These are phyloP conservation scores for Fusarium abutilonis DNA, from an alignment of 2,329 filamentous ascomycete genomes.

Conservation along the genomic window DNA sequence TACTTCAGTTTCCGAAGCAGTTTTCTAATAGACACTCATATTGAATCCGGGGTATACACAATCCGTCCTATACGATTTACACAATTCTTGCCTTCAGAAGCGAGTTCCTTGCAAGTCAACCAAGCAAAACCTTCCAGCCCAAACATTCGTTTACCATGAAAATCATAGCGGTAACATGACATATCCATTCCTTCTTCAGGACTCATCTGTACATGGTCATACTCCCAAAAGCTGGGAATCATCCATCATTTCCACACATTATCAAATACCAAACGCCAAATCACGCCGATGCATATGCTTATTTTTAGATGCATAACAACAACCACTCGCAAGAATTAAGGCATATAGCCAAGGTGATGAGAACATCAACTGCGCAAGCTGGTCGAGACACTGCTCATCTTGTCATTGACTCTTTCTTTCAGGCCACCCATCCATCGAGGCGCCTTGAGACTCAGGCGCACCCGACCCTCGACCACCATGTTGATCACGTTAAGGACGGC, in stretches of 20 bases:
- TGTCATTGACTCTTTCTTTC: slow-evolving; percentile 57
- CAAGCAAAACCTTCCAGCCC: slow-evolving; percentile 13
- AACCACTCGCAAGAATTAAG: slow-evolving; percentile 16
- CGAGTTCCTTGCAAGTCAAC: slow-evolving; percentile 8
- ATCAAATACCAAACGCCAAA: slow-evolving; percentile 21
- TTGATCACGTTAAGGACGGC: slow-evolving; percentile 86
- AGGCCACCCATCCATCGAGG: slow-evolving; percentile 61
- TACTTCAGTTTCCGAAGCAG: neutral
- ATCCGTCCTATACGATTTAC: slow-evolving; percentile 18
- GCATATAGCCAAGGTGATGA: neutral
- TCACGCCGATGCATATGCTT: slow-evolving; percentile 29
- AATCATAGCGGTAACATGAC: slow-evolving; percentile 31
- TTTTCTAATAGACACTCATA: neutral
- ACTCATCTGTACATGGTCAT: slow-evolving; percentile 28
- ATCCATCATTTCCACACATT: slow-evolving; percentile 13
- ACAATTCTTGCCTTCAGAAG: slow-evolving; percentile 9
- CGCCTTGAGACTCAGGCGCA: slow-evolving; percentile 67
- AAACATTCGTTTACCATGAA: slow-evolving; percentile 25
- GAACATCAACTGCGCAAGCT: slow-evolving; percentile 51
- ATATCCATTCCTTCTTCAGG: slow-evolving; percentile 10
- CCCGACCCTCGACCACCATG: slow-evolving; percentile 84
- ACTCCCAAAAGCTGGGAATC: slow-evolving; percentile 12
- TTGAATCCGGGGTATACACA: slow-evolving; percentile 31
- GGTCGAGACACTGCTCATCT: slow-evolving; percentile 61
- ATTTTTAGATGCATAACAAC: slow-evolving; percentile 24